phyloP scores from a whole-genome alignment of 169 alveolate species.

The Plasmodium fragile region DNA sequence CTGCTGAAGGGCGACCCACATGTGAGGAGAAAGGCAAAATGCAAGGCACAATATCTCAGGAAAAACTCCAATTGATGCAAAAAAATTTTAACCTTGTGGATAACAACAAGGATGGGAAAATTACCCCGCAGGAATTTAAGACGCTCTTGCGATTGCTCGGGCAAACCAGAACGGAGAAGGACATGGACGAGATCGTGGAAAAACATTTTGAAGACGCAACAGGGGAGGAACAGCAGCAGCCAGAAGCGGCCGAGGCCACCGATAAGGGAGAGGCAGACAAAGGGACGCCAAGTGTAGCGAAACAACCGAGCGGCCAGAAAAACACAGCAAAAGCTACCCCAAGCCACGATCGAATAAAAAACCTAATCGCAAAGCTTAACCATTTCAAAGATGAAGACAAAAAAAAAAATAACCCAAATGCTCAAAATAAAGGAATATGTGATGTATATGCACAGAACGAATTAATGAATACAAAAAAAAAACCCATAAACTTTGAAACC shows the following conservation, averaged over 20 bases:
- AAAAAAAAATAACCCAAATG: not conserved
- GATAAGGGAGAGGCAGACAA: not conserved
- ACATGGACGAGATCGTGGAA: conserved; percentile 29
- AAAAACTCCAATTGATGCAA: conserved; percentile 44
- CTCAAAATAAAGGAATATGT: not conserved
- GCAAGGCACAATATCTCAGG: conserved; percentile 30
- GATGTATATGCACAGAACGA: not conserved
- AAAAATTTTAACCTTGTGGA: conserved; percentile 67
- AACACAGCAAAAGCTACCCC: not conserved
- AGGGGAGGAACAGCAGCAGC: not conserved
- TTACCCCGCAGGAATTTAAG: conserved; percentile 43
- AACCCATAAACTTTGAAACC: conserved; percentile 57
- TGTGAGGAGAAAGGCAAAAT: not conserved
- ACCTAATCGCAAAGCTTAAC: conserved; percentile 22
- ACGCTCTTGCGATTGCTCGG: conserved; percentile 55
- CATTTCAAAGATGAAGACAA: conserved; percentile 6
- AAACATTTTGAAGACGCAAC: conserved; percentile 41
- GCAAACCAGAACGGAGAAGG: conserved; percentile 68
- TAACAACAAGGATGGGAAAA: conserved; percentile 47
- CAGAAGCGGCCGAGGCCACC: not conserved
- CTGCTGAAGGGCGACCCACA: not conserved
- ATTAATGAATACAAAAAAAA: conserved; percentile 21
- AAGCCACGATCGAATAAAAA: conserved; percentile 34
- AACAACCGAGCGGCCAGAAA: not conserved
- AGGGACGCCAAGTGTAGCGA: not conserved